phyloP scores from a whole-genome alignment of 2,329 filamentous ascomycete genomes.

The Ophiocordyceps camponoti-floridani region DNA sequence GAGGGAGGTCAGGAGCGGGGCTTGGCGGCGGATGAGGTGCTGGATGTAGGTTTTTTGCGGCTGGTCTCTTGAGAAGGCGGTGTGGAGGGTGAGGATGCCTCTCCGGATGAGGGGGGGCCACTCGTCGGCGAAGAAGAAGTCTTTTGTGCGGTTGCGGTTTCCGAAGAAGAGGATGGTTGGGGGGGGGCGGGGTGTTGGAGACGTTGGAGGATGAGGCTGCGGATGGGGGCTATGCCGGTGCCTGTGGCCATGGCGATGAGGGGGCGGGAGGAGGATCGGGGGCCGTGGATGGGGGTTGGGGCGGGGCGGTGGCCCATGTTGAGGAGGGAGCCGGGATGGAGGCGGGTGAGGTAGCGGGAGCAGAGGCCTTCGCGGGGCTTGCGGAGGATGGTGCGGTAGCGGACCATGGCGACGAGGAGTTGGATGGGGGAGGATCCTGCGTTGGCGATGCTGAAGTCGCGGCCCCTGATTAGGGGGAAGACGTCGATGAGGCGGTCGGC shows the following conservation, averaged over 20 bases:
- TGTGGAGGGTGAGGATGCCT: constrained; percentile 14
- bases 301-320: constrained; percentile 38
- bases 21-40: constrained; percentile 29
- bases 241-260: constrained; percentile 69
- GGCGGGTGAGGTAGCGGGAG: constrained; percentile 61
- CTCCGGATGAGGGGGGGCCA: constrained; percentile 31
- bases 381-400: constrained; percentile 76
- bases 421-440: constrained; percentile 35
- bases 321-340: constrained; percentile 40
- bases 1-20: constrained; percentile 11
- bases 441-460: constrained; percentile 85
- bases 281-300: constrained; percentile 20
- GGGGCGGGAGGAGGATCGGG: constrained; percentile 25
- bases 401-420: constrained; percentile 71
- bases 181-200: constrained; percentile 9
- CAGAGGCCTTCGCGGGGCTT: constrained; percentile 75
- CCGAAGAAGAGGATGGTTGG: constrained; percentile 62
- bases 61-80: constrained; percentile 31
- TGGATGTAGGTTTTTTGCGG: constrained; percentile 37
- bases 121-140: constrained; percentile 70
- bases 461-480: constrained; percentile 68
- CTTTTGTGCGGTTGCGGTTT: constrained; percentile 53
- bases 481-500: constrained; percentile 53
- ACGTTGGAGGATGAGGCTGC: constrained; percentile 67
- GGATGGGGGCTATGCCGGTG: constrained; percentile 73